Base-by-base conservation (phyloP, 2,329 filamentous ascomycete genomes). In the Mycosphaerella arachidis region DNA sequence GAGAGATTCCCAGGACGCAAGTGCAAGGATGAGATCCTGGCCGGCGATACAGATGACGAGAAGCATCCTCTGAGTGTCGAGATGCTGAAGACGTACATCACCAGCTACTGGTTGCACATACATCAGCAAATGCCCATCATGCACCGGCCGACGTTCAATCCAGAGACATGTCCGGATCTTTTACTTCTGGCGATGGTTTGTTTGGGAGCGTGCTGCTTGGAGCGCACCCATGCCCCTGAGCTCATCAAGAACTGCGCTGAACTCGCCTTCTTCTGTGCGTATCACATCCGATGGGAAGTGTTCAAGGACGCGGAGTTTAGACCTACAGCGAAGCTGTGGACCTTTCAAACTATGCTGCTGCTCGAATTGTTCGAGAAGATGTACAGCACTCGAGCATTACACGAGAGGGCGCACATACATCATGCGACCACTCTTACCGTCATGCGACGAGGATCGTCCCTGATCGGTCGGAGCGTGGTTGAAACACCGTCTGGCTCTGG, bases 301-400 rank as follows among this genome's bases (percentile, higher is more conserved):
- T 97, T 97, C 72, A 94, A 92, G 82, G 89, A 97, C 71, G 82
- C 84, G 13, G 91, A 92, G 74, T 97, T 95, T 76, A 83, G 91
- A 18, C 92, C 94, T 1, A 93, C 94, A 0, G 93, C 93, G 8
- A 96, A 96, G 75, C 78, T 99, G 7, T 99, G 93, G 93, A 86
- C 96, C 0, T 97, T 97, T 77, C 94, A 97, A 73, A 88, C 93
- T 1, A 78, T 97, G 55, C 80, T 97, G 4, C 81, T 97, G 5
- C 81, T 97, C 12, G 94, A 99, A 73, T 79, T 96, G 0, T 97
- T 96, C 70, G 94, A 99, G 77, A 99, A 99, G 80, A 94, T 96
- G 89, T 97, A 93, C 74, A 94, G 92, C 43, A 96, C 93, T 0
- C 84, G 92, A 64, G 88, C 91, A 60, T 79, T 97, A 33, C 94